These are phyloP conservation scores for Debaryomyces subglobosus DNA, from an alignment of 1,139 yeast genomes.

Conservation along the genomic window DNA sequence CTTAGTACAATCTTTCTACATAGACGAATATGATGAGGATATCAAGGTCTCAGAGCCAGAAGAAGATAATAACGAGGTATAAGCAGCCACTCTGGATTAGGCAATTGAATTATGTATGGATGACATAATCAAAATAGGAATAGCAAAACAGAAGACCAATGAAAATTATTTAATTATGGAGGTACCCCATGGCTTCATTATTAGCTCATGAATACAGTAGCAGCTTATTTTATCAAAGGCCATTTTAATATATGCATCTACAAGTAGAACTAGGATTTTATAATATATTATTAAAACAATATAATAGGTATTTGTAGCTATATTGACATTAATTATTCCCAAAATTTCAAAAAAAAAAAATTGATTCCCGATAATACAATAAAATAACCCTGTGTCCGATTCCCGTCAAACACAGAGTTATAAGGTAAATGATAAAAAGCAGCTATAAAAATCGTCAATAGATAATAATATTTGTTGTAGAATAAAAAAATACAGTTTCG, in stretches of 20 bases:
- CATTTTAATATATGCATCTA: not conserved
- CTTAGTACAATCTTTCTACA: conserved; percentile 34
- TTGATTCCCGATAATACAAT: conserved; percentile 10
- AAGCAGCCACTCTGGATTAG: not conserved
- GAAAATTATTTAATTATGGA: not conserved
- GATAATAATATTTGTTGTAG: conserved; percentile 13
- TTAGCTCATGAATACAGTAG: not conserved
- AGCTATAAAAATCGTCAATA: conserved; percentile 10
- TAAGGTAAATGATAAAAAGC: conserved; percentile 9
- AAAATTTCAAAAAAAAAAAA: conserved; percentile 8
- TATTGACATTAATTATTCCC: conserved; percentile 11
- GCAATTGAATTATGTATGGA: not conserved
- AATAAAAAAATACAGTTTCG: conserved; percentile 4
- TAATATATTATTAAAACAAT: conserved; percentile 11
- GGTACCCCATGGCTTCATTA: not conserved
- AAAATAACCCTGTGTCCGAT: conserved; percentile 10
- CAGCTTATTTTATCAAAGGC: not conserved
- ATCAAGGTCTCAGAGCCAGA: not conserved
- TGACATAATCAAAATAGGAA: not conserved
- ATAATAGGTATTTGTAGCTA: conserved; percentile 10
- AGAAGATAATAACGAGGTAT: not conserved
- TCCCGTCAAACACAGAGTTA: conserved; percentile 13
- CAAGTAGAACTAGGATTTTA: conserved; percentile 2
- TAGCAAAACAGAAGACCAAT: not conserved
- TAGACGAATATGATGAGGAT: conserved; percentile 36